These are phyloP conservation scores for Neurospora sp. DNA, from an alignment of 495 filamentous ascomycete genomes.

Conservation along the genomic window DNA sequence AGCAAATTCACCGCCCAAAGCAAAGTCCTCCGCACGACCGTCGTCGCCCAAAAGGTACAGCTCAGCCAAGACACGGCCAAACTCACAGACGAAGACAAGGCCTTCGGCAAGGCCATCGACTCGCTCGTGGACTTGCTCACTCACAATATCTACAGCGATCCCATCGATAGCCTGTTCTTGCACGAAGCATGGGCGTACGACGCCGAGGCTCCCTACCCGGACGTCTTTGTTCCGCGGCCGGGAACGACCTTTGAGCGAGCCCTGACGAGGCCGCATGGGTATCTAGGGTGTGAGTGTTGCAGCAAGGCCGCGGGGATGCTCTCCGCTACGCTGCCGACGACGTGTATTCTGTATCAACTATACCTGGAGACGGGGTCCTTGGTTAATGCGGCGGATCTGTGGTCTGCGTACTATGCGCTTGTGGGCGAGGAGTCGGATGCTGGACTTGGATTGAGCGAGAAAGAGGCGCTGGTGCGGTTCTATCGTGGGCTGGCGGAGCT, in stretches of 20 bases:
- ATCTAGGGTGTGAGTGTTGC: constrained; percentile 69
- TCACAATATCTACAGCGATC: constrained; percentile 44
- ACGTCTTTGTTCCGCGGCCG: constrained; percentile 72
- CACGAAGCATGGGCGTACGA: constrained; percentile 83
- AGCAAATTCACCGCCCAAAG: constrained; percentile 67
- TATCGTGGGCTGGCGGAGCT: constrained; percentile 77
- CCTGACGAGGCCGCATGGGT: constrained; percentile 71
- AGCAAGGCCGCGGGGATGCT: constrained; percentile 31
- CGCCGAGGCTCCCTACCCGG: constrained; percentile 63
- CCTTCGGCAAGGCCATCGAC: constrained; percentile 68
- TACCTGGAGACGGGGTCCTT: constrained; percentile 83
- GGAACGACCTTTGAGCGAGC: constrained; percentile 73
- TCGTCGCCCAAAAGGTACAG: constrained; percentile 78
- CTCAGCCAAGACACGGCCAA: constrained; percentile 70
- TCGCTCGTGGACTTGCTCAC: constrained; percentile 46
- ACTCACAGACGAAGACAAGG: constrained; percentile 61
- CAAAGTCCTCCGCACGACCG: constrained; percentile 67
- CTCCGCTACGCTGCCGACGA: constrained; percentile 60
- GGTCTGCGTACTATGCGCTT: constrained; percentile 75
- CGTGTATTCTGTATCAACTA: constrained; percentile 77
- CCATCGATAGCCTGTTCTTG: constrained; percentile 55
- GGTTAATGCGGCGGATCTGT: constrained; percentile 83
- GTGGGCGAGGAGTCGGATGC: constrained; percentile 46
- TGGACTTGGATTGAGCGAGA: constrained; percentile 32
- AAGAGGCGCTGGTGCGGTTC: constrained; percentile 58